These are phyloP conservation scores for Pleurotus ostreatus DNA, from an alignment of 768 basidiomycete genomes.

Conservation along the genomic window DNA sequence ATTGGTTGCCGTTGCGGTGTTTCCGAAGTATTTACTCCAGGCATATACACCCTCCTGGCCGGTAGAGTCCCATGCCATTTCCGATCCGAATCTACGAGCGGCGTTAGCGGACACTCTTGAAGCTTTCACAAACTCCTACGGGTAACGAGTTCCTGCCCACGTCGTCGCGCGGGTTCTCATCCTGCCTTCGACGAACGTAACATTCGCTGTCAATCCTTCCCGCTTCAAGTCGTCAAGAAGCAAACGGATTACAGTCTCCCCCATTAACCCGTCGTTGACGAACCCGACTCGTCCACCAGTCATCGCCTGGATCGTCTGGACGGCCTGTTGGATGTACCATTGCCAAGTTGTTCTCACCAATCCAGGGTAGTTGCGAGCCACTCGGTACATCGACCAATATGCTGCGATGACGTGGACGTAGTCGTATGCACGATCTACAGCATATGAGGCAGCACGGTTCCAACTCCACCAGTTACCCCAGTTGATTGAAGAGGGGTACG, in stretches of 20 bases:
- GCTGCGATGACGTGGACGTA: conserved; percentile 45
- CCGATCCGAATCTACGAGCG: conserved; percentile 45
- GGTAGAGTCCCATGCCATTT: conserved; percentile 57
- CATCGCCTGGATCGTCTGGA: conserved; percentile 42
- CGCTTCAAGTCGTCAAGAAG: conserved; percentile 47
- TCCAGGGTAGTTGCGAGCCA: conserved; percentile 51
- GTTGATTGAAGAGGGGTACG: conserved; percentile 41
- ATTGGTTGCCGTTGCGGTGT: conserved; percentile 44
- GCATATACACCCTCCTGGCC: conserved; percentile 56
- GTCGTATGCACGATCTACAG: conserved; percentile 50
- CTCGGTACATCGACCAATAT: conserved; percentile 56
- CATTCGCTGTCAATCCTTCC: conserved; percentile 46
- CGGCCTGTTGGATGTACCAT: conserved; percentile 56
- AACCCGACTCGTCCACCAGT: conserved; percentile 42
- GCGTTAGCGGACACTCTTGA: conserved; percentile 2
- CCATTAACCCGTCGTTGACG: conserved; percentile 48
- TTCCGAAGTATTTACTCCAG: conserved; percentile 53
- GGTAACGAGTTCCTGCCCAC: conserved; percentile 48
- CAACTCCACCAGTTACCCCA: conserved; percentile 60
- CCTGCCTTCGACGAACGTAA: conserved; percentile 38
- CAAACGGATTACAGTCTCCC: conserved; percentile 47
- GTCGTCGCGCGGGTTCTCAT: conserved; percentile 40
- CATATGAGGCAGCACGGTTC: conserved; percentile 44
- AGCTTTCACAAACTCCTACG: conserved; percentile 30
- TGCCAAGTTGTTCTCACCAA: conserved; percentile 48